Evolutionary conservation across 148 eudicot genomes (phyloP).

Genomic region (Camellia lanceoleosa): DNA sequence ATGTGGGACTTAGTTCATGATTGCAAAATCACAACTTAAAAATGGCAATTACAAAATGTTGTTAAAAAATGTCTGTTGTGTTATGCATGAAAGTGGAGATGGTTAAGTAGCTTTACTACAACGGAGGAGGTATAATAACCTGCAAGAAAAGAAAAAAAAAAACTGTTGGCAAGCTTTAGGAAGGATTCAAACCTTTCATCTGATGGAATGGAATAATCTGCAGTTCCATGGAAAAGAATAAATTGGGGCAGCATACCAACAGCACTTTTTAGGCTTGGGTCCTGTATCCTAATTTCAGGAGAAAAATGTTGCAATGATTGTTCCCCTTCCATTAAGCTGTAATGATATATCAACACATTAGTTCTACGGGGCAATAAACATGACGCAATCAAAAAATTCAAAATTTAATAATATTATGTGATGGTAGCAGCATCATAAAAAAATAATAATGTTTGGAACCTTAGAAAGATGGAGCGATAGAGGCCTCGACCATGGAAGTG

Average conservation of each 20-base stretch:
- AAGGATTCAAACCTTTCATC: slow-evolving; percentile 58
- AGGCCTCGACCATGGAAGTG: slow-evolving; percentile 85
- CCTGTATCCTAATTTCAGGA: slow-evolving; percentile 69
- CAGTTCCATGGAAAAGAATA: slow-evolving; percentile 78
- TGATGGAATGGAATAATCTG: slow-evolving; percentile 80
- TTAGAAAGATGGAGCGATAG: slow-evolving; percentile 81
- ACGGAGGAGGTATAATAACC: not conserved
- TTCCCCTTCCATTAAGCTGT: slow-evolving; percentile 97
- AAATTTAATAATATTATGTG: not conserved
- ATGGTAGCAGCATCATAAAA: not conserved
- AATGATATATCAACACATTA: slow-evolving; percentile 20
- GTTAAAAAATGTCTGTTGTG: not conserved
- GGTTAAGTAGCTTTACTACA: not conserved
- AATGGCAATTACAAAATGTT: not conserved
- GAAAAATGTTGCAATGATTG: slow-evolving; percentile 61
- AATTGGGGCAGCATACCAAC: slow-evolving; percentile 64
- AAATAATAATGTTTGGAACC: slow-evolving; percentile 34
- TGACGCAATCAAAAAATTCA: not conserved
- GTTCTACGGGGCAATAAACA: not conserved
- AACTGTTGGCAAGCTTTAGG: not conserved
- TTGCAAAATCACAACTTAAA: not conserved
- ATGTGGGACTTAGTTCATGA: too few relatives aligned
- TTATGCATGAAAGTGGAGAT: not conserved
- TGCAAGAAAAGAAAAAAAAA: not conserved
- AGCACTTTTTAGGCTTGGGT: slow-evolving; percentile 47